Conservation (phyloP, 768 basidiomycete genomes). For the Xerocomellus chrysenteron region DNA sequence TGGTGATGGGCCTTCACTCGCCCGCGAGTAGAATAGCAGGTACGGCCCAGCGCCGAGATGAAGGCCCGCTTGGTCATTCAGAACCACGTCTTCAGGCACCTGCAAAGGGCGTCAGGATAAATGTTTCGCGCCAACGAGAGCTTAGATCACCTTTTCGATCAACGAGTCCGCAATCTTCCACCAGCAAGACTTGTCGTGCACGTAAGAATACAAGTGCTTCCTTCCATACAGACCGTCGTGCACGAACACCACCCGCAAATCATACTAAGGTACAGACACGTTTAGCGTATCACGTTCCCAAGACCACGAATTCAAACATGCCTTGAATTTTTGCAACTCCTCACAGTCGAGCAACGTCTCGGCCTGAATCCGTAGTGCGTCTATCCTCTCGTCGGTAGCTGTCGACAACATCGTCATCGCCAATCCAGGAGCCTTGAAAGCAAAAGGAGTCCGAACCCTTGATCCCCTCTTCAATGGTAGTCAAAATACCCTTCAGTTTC, state of each 20-base stretch:
- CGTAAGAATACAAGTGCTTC: constrained; percentile 76
- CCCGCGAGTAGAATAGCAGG: constrained; percentile 65
- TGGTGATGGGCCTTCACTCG: constrained; percentile 8
- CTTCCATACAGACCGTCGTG: constrained; percentile 79
- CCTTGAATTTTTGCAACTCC: constrained; percentile 62
- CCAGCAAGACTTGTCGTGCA: constrained; percentile 63
- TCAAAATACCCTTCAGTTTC: constrained; percentile 54
- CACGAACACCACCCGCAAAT: constrained; percentile 73
- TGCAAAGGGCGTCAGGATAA: constrained; percentile 26
- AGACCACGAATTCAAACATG: constrained; percentile 26
- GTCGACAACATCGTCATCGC: not conserved
- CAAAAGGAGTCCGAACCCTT: constrained; percentile 40
- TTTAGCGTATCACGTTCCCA: not conserved
- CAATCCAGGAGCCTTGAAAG: not conserved
- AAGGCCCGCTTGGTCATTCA: constrained; percentile 67
- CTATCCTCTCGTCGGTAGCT: constrained; percentile 57
- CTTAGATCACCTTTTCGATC: constrained; percentile 55
- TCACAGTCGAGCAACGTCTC: constrained; percentile 56
- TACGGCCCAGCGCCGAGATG: constrained; percentile 79
- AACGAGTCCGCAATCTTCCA: constrained; percentile 77
- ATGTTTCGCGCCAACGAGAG: not conserved
- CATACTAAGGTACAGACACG: constrained; percentile 53
- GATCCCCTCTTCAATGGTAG: constrained; percentile 51
- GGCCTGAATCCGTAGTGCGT: constrained; percentile 43
- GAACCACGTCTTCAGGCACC: constrained; percentile 69